A percentile compares a stretch with the other conserved stretches of the same genome.
These are phyloP conservation scores for Sporisorium scitamineum DNA, from an alignment of 1,284 basidiomycete species.

Conservation along the genomic window DNA sequence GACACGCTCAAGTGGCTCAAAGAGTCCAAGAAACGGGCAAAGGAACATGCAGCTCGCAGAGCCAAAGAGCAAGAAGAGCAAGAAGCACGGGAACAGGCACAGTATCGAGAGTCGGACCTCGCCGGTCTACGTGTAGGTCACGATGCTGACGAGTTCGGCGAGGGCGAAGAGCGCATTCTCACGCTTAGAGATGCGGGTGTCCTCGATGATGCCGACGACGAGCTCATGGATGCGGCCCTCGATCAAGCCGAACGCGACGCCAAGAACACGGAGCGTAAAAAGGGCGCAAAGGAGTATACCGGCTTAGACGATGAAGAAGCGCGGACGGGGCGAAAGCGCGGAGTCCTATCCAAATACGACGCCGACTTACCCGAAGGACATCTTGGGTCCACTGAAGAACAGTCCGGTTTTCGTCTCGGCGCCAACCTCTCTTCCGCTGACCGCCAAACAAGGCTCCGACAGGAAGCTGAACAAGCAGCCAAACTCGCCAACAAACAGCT, in stretches of 20 bases:
- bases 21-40: slow-evolving; percentile 85
- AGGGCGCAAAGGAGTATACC: slow-evolving; percentile 89
- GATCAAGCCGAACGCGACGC: slow-evolving; percentile 84
- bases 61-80: slow-evolving; percentile 80
- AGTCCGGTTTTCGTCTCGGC: slow-evolving; percentile 52
- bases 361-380: slow-evolving; percentile 80
- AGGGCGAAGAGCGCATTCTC: slow-evolving; percentile 93
- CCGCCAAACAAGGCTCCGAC: slow-evolving; percentile 70
- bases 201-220: slow-evolving; percentile 96
- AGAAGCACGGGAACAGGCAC: slow-evolving; percentile 79
- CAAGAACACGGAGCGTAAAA: slow-evolving; percentile 85
- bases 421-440: slow-evolving; percentile 36
- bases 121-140: slow-evolving; percentile 94
- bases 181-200: slow-evolving; percentile 95
- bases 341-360: slow-evolving; percentile 94
- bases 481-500: slow-evolving; percentile 71
- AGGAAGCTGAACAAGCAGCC: slow-evolving; percentile 75
- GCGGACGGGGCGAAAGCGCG: slow-evolving; percentile 78
- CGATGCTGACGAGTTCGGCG: slow-evolving; percentile 81
- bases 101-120: slow-evolving; percentile 75
- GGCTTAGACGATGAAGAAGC: slow-evolving; percentile 94
- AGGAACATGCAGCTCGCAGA: slow-evolving; percentile 83
- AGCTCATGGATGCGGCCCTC: slow-evolving; percentile 92
- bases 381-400: slow-evolving; percentile 22
- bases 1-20: slow-evolving; percentile 89